Evolutionary conservation across 805 yeast species (phyloP).

Genomic region (Schwanniomyces sp.): DNA sequence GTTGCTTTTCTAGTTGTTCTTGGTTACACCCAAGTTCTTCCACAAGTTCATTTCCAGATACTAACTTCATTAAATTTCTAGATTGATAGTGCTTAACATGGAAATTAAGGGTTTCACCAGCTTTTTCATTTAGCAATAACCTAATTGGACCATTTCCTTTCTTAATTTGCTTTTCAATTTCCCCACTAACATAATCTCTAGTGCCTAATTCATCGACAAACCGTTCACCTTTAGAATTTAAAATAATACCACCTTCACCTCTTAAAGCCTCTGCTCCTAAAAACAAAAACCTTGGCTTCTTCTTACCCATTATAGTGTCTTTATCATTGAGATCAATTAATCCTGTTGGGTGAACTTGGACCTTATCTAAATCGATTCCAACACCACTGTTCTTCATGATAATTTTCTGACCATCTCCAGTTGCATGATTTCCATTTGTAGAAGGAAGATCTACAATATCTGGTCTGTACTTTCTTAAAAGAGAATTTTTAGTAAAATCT

Average conservation of each 20-base stretch:
- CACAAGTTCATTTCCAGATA: conserved; percentile 44
- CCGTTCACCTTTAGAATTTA: conserved; percentile 52
- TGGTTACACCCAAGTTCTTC: conserved; percentile 34
- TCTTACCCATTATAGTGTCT: conserved; percentile 41
- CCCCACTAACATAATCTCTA: conserved; percentile 59
- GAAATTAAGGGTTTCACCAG: conserved; percentile 46
- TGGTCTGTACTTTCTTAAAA: conserved; percentile 56
- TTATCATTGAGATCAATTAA: conserved; percentile 49
- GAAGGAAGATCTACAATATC: conserved; percentile 57
- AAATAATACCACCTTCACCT: conserved; percentile 64
- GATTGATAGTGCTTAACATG: conserved; percentile 58
- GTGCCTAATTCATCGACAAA: conserved; percentile 63
- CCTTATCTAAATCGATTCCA: conserved; percentile 63
- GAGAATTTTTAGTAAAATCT: conserved; percentile 53
- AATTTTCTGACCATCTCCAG: conserved; percentile 64
- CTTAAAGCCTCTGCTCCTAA: conserved; percentile 67
- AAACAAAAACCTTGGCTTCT: conserved; percentile 49
- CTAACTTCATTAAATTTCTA: conserved; percentile 52
- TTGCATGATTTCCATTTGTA: conserved; percentile 61
- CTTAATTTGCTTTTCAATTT: conserved; percentile 46
- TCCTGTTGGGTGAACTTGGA: conserved; percentile 71
- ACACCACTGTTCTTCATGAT: conserved; percentile 51
- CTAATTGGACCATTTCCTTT: conserved; percentile 47
- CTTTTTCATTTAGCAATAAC: conserved; percentile 47
- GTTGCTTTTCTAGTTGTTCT: conserved; percentile 26